Conservation (phyloP, 371 early-diverging fungal species). For the Syncephalastrum racemosum region DNA sequence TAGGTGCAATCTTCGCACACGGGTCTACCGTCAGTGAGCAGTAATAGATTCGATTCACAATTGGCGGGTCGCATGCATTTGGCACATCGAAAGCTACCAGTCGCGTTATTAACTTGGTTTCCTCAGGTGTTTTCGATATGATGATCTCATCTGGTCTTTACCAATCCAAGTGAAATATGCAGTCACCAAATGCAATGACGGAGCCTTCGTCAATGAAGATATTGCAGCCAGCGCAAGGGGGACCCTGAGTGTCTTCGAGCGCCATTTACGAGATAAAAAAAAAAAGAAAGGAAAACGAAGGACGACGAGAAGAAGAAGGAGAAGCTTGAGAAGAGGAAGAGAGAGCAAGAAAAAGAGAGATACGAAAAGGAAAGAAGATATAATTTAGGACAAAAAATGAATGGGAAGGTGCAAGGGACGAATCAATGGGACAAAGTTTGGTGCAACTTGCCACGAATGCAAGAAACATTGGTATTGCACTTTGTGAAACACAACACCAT, state of each 20-base stretch:
- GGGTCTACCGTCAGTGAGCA: constrained; percentile 78
- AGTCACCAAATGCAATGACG: constrained; percentile 79
- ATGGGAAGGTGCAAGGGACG: too few relatives aligned
- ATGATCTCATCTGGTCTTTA: too few relatives aligned
- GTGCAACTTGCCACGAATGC: too few relatives aligned
- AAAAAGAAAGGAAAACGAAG: constrained; percentile 7
- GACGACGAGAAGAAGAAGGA: constrained; percentile 6
- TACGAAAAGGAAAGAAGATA: not conserved
- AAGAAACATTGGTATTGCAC: too few relatives aligned
- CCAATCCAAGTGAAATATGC: not conserved
- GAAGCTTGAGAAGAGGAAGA: not conserved
- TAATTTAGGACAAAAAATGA: not conserved
- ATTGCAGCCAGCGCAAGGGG: constrained; percentile 70
- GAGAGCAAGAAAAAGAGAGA: not conserved
- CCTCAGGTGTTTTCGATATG: too few relatives aligned
- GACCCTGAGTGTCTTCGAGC: constrained; percentile 12
- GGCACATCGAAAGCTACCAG: constrained; percentile 74
- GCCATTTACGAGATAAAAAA: constrained; percentile 13
- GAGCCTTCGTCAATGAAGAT: constrained; percentile 72
- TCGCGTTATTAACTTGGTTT: too few relatives aligned
- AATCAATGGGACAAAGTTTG: too few relatives aligned
- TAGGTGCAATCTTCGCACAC: constrained; percentile 89
- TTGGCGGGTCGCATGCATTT: constrained; percentile 74
- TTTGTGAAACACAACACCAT: too few relatives aligned
- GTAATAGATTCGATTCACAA: constrained; percentile 71